These are phyloP conservation scores for Hypomontagnella monticulosa DNA, from an alignment of 495 filamentous ascomycete genomes.

Conservation along the genomic window DNA sequence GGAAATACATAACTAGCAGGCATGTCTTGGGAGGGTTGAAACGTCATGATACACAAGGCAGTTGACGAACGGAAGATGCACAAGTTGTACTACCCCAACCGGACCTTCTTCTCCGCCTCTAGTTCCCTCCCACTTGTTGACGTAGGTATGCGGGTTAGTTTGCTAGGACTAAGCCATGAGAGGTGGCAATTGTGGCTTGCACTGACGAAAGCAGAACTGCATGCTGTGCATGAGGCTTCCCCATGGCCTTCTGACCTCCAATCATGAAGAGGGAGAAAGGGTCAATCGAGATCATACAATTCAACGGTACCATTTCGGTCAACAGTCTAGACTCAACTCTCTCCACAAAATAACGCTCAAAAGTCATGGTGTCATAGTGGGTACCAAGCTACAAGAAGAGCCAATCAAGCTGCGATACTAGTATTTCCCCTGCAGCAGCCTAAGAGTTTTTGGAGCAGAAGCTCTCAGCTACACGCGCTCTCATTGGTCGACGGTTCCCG, in stretches of 20 bases:
- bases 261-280: slow-evolving; percentile 19
- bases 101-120: slow-evolving; percentile 25
- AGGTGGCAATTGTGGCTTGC: slow-evolving; percentile 23
- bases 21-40: not conserved
- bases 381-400: not conserved
- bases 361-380: slow-evolving; percentile 43
- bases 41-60: not conserved
- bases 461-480: not conserved
- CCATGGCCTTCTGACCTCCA: not conserved
- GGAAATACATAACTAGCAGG: slow-evolving; percentile 7
- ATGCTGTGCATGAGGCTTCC: slow-evolving; percentile 27
- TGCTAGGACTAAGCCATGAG: too few species aligned
- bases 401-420: slow-evolving; percentile 8
- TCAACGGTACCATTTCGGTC: not conserved
- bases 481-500: slow-evolving; percentile 35
- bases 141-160: too few species aligned
- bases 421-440: slow-evolving; percentile 31
- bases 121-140: too few species aligned
- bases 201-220: not conserved
- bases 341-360: slow-evolving; percentile 31
- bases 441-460: slow-evolving; percentile 21
- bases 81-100: not conserved
- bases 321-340: slow-evolving; percentile 19
- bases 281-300: slow-evolving; percentile 37
- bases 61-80: not conserved